phyloP scores from a whole-genome alignment of 1,284 basidiomycete species.

The Neolentinus lepideus region DNA sequence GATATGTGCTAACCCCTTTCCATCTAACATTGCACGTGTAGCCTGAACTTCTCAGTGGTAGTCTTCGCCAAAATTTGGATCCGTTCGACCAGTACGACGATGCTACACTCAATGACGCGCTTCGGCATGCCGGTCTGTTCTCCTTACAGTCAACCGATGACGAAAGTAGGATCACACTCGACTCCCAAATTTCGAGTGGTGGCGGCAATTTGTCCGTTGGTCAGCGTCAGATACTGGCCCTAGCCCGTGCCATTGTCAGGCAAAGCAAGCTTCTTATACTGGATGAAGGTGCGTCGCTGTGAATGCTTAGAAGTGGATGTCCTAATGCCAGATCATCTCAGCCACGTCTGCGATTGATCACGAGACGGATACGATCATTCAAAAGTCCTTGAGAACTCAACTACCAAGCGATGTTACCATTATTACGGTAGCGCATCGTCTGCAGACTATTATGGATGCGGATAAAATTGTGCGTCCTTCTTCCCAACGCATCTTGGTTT shows the following conservation, averaged over 20 bases:
- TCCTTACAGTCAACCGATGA: constrained; percentile 42
- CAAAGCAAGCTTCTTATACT: constrained; percentile 53
- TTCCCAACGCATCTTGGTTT: neutral
- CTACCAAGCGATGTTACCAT: constrained; percentile 49
- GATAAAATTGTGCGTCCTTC: constrained; percentile 24
- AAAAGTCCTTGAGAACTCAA: constrained; percentile 46
- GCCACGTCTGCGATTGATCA: constrained; percentile 33
- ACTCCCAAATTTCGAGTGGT: constrained; percentile 44
- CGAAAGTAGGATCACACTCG: constrained; percentile 41
- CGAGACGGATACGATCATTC: constrained; percentile 52
- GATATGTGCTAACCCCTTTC: neutral
- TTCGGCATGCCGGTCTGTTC: constrained; percentile 49
- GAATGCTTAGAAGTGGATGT: constrained; percentile 11
- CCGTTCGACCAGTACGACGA: constrained; percentile 75
- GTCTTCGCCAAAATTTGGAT: constrained; percentile 52
- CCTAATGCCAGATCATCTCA: neutral
- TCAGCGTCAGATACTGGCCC: constrained; percentile 58
- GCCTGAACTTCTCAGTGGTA: constrained; percentile 61
- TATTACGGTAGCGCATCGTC: constrained; percentile 60
- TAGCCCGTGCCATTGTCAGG: constrained; percentile 51
- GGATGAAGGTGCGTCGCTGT: constrained; percentile 41
- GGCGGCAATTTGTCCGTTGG: constrained; percentile 67
- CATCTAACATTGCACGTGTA: constrained; percentile 14
- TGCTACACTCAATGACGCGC: constrained; percentile 44
- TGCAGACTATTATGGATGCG: constrained; percentile 67